Evolutionary conservation across 164 flowering plant genomes (phyloP).

Genomic region (Aristolochia californica): DNA sequence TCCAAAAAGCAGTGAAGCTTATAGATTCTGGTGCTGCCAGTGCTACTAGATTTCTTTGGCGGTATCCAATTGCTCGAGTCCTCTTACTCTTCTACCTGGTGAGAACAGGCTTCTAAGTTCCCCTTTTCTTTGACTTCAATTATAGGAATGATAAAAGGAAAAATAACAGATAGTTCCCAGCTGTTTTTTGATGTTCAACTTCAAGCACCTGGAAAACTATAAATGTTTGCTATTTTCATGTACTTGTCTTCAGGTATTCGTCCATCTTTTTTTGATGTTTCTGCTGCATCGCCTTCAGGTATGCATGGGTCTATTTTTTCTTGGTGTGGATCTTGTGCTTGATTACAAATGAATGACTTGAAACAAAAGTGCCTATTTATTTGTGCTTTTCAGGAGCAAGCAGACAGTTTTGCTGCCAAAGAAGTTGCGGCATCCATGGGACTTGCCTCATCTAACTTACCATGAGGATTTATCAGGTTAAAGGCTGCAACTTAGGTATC

Average conservation of each 20-base stretch:
- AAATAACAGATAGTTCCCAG: too few species aligned
- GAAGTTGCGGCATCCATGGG: slow-evolving; percentile 77
- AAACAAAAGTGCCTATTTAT: neutral
- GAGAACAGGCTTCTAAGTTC: slow-evolving; percentile 6
- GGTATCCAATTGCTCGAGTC: slow-evolving; percentile 85
- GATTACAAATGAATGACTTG: neutral
- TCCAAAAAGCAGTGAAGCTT: slow-evolving; percentile 87
- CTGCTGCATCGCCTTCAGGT: slow-evolving; percentile 97
- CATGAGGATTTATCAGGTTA: slow-evolving; percentile 19
- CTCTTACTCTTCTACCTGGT: slow-evolving; percentile 77
- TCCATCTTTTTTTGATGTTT: slow-evolving; percentile 94
- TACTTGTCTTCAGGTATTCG: slow-evolving; percentile 71
- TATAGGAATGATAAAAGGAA: neutral
- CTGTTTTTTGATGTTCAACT: too few species aligned
- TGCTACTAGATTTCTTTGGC: slow-evolving; percentile 96
- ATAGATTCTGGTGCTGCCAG: slow-evolving; percentile 92
- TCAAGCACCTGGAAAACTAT: neutral
- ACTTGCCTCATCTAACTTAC: slow-evolving; percentile 37
- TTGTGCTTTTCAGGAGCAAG: slow-evolving; percentile 49
- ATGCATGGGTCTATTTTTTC: slow-evolving; percentile 4
- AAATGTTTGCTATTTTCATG: slow-evolving; percentile 2
- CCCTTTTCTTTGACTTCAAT: neutral
- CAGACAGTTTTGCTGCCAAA: slow-evolving; percentile 39
- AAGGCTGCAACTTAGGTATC: neutral
- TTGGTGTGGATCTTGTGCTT: neutral